Percentiles rank a stretch among this genome's conserved stretches.
Conservation (phyloP, 2,329 filamentous ascomycete genomes). For the Aspergillus brunneoviolaceus region DNA sequence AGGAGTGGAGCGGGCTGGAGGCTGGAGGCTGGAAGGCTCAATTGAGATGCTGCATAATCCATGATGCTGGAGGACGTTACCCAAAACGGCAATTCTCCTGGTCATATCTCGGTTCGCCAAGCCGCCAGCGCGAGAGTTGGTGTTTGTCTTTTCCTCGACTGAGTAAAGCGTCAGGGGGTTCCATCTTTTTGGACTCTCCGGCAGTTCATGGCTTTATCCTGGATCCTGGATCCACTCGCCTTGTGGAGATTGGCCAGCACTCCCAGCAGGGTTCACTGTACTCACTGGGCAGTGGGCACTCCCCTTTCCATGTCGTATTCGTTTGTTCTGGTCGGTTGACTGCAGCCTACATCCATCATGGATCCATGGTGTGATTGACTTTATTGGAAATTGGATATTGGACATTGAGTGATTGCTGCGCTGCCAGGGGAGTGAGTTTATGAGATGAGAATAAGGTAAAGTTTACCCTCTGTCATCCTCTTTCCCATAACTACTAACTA, state of each 20-base stretch:
- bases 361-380: too few relatives aligned
- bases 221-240: slow-evolving; percentile 3
- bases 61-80: slow-evolving; percentile 1
- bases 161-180: slow-evolving; percentile 8
- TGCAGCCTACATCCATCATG: too few relatives aligned
- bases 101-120: neutral
- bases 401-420: too few relatives aligned
- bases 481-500: too few relatives aligned
- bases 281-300: neutral
- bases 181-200: slow-evolving; percentile 7
- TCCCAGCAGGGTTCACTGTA: neutral
- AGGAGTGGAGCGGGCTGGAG: neutral
- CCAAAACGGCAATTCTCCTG: slow-evolving; percentile 10
- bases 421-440: too few relatives aligned
- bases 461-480: too few relatives aligned
- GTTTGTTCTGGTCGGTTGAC: too few relatives aligned
- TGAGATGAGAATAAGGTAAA: neutral
- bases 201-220: slow-evolving; percentile 16
- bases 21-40: slow-evolving; percentile 1
- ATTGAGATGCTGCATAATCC: neutral
- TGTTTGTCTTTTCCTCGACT: slow-evolving; percentile 8
- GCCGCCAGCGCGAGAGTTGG: slow-evolving; percentile 14
- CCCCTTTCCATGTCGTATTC: neutral
- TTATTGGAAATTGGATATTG: neutral
- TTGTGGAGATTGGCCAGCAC: slow-evolving; percentile 1